phyloP scores from a whole-genome alignment of 306 rosid genomes.

The Cyclanthera cordifolia region DNA sequence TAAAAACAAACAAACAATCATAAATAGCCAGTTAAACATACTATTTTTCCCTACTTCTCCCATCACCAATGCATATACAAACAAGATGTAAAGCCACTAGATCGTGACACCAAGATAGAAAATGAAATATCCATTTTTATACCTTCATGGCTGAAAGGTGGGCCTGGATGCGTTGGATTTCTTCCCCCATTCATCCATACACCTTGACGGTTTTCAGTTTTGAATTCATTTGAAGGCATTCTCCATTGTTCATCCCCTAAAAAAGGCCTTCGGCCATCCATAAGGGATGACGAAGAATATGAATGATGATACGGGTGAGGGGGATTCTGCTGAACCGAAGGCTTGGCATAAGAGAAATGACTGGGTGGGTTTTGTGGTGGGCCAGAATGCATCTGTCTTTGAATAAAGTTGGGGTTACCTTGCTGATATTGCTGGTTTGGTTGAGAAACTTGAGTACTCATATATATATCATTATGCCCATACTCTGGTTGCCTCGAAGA shows the following conservation, averaged over 20 bases:
- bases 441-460: conserved; percentile 58
- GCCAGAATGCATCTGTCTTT: conserved; percentile 54
- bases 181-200: conserved; percentile 69
- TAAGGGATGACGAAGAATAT: conserved; percentile 56
- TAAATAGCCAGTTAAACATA: not conserved
- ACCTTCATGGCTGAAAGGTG: conserved; percentile 88
- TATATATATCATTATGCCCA: conserved; percentile 54
- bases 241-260: conserved; percentile 76
- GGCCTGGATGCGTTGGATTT: conserved; percentile 54
- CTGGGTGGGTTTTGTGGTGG: conserved; percentile 65
- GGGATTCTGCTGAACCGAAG: conserved; percentile 55
- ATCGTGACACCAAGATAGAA: not conserved
- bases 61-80: too few species aligned
- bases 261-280: conserved; percentile 69
- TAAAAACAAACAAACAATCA: not conserved
- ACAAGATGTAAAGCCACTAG: not conserved
- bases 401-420: conserved; percentile 48
- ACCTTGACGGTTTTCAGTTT: conserved; percentile 53
- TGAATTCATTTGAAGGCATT: conserved; percentile 48
- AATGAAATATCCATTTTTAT: conserved; percentile 9
- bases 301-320: conserved; percentile 63
- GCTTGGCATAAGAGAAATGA: conserved; percentile 64
- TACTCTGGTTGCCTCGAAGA: conserved; percentile 66
- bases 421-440: conserved; percentile 77
- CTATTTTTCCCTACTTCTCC: not conserved